Evolutionary conservation across 176 grass and related monocot species (phyloP).

Genomic region (Olyra latifolia): DNA sequence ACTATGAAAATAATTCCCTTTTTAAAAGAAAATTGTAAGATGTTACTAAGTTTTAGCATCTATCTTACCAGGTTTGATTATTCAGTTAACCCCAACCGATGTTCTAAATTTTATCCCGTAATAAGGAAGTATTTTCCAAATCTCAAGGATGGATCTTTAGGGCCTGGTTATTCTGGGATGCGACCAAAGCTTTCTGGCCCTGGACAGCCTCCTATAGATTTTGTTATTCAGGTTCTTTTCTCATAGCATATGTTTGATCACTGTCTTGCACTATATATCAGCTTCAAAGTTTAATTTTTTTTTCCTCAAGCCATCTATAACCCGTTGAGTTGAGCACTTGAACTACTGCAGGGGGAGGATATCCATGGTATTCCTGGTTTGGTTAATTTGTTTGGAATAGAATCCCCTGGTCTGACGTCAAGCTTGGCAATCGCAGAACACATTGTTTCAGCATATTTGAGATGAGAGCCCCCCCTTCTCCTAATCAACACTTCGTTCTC

Average conservation of each 20-base stretch:
- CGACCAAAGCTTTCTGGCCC: conserved; percentile 80
- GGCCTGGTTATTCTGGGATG: conserved; percentile 92
- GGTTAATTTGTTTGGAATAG: conserved; percentile 89
- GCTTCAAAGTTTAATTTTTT: not conserved
- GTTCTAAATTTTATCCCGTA: conserved; percentile 73
- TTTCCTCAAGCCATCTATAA: conserved; percentile 17
- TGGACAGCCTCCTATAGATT: conserved; percentile 58
- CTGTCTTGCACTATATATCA: not conserved
- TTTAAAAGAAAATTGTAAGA: not conserved
- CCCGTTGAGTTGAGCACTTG: not conserved
- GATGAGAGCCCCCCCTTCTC: too few relatives aligned
- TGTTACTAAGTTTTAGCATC: conserved; percentile 20
- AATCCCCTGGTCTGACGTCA: conserved; percentile 92
- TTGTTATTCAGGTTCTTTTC: conserved; percentile 74
- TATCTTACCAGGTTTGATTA: conserved; percentile 77
- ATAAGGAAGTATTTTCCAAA: conserved; percentile 95
- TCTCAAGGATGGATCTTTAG: conserved; percentile 76
- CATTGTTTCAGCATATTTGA: conserved; percentile 54
- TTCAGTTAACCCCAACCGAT: conserved; percentile 54
- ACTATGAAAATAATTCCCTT: not conserved
- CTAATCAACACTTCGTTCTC: not conserved
- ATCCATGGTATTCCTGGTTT: conserved; percentile 72
- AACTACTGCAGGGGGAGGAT: conserved; percentile 66
- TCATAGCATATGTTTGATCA: conserved; percentile 9
- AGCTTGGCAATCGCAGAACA: conserved; percentile 79